phyloP scores from a whole-genome alignment of 2,329 filamentous ascomycete species.

The Colletotrichum sojae region DNA sequence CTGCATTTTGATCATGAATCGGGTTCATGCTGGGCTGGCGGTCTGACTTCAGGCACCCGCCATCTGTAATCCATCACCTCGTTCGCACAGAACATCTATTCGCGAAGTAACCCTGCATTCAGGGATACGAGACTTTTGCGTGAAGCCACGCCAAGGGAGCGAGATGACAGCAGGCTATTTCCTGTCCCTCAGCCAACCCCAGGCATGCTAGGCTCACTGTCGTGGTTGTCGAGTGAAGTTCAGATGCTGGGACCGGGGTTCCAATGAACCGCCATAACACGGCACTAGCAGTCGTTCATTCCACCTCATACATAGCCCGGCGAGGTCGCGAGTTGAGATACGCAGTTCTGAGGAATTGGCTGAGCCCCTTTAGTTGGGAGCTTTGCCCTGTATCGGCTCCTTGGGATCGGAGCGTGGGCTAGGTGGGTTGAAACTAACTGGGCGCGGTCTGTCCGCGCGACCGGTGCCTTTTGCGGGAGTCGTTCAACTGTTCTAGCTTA shows the following conservation, averaged over 20 bases:
- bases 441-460: not conserved
- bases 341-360: not conserved
- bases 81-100: not conserved
- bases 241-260: not conserved
- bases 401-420: not conserved
- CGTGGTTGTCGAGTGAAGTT: not conserved
- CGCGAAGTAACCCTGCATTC: not conserved
- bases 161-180: not conserved
- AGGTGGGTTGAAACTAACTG: not conserved
- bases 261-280: constrained; percentile 12
- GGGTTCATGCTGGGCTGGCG: not conserved
- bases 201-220: not conserved
- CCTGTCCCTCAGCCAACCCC: not conserved
- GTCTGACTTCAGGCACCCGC: not conserved
- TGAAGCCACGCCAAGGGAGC: constrained; percentile 6
- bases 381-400: not conserved
- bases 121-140: not conserved
- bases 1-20: not conserved
- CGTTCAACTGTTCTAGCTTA: not conserved
- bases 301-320: not conserved
- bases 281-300: constrained; percentile 9
- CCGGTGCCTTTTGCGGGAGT: not conserved
- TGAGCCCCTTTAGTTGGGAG: not conserved
- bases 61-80: not conserved
- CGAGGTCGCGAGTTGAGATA: not conserved